Evolutionary conservation across 352 stramenopile genomes (phyloP).

Genomic region (Porosira glacialis): DNA sequence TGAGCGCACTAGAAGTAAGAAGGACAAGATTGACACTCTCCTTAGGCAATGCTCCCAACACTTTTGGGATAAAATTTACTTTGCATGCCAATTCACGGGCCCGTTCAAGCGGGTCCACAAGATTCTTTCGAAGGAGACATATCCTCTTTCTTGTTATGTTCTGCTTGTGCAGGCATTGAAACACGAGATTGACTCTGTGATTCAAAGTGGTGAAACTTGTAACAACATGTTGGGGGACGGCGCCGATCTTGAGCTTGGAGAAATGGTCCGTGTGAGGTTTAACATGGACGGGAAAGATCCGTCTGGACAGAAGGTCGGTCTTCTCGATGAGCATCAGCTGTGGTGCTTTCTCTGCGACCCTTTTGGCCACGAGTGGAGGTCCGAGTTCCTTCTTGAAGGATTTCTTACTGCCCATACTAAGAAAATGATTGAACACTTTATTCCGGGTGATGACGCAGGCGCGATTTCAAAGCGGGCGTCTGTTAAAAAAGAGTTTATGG

Average conservation of each 20-base stretch:
- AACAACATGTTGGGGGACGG: not conserved
- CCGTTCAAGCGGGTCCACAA: not conserved
- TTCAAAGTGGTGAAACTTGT: not conserved
- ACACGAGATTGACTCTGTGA: not conserved
- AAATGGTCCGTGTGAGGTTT: slow-evolving; percentile 4
- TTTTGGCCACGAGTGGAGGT: not conserved
- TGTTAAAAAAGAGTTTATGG: slow-evolving; percentile 1
- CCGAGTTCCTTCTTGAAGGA: not conserved
- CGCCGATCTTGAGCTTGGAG: not conserved
- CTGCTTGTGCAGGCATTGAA: slow-evolving; percentile 5
- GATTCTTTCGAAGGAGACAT: not conserved
- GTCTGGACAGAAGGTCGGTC: slow-evolving; percentile 2
- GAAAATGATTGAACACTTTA: slow-evolving; percentile 2
- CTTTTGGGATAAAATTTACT: not conserved
- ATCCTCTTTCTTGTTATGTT: slow-evolving; percentile 2
- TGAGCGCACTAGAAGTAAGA: not conserved
- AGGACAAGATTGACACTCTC: not conserved
- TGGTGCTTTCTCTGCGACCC: not conserved
- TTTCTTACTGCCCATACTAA: not conserved
- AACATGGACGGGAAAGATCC: slow-evolving; percentile 13
- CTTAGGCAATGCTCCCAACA: not conserved
- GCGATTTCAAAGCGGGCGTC: not conserved
- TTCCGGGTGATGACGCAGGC: not conserved
- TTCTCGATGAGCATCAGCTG: slow-evolving; percentile 5
- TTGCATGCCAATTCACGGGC: not conserved